Conservation (phyloP, 2,329 filamentous ascomycete genomes). For the Xylaria sp. region DNA sequence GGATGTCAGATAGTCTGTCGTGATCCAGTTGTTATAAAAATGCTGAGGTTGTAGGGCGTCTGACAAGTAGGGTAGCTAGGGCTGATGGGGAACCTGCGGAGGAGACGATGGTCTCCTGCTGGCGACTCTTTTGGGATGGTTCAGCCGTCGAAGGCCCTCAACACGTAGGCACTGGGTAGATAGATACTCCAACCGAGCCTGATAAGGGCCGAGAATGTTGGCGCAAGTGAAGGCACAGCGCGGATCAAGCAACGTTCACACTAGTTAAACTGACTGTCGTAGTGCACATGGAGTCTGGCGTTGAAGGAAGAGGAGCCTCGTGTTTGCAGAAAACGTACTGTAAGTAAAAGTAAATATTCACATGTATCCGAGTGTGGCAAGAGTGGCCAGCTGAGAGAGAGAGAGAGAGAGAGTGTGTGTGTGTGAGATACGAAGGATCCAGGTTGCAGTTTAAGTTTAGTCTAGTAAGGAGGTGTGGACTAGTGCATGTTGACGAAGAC, state of each 20-base stretch:
- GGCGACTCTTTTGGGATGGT: conserved; percentile 33
- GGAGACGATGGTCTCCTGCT: conserved; percentile 36
- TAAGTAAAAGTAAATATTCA: not conserved
- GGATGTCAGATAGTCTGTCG: not conserved
- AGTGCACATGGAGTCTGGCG: conserved; percentile 6
- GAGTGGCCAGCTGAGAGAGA: conserved; percentile 9
- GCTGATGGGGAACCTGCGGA: conserved; percentile 31
- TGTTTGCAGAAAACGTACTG: not conserved
- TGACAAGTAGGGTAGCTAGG: conserved; percentile 20
- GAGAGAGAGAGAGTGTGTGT: no score
- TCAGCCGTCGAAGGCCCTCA: conserved; percentile 27
- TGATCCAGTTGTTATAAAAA: conserved; percentile 10
- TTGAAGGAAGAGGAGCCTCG: not conserved
- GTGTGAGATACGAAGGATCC: conserved; percentile 5
- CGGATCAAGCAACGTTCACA: conserved; percentile 9
- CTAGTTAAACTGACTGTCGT: not conserved
- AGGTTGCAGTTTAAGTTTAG: conserved; percentile 3
- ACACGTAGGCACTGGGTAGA: conserved; percentile 17
- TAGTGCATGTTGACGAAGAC: not conserved
- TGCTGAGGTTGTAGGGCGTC: conserved; percentile 7
- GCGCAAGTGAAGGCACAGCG: conserved; percentile 19
- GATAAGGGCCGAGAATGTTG: conserved; percentile 19
- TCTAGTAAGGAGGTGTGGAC: conserved; percentile 1
- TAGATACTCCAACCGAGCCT: conserved; percentile 24
- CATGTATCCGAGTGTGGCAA: not conserved